Conservation (phyloP, 768 basidiomycete species). For the Scleroderma citrinum region DNA sequence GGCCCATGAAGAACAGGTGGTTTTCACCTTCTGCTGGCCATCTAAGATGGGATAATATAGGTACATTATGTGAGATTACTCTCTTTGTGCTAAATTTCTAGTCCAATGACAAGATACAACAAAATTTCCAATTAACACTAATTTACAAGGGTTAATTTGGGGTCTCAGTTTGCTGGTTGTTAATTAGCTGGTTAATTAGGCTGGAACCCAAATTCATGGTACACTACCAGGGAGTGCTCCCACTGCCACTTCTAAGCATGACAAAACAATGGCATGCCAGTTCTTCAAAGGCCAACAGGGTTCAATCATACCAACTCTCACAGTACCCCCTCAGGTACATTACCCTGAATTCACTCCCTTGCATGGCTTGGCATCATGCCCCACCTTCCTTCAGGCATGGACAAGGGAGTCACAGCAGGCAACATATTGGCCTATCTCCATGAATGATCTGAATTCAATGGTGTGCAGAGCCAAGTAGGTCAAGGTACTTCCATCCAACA, state of each 20-base stretch:
- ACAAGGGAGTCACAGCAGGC: constrained; percentile 42
- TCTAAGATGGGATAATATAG: no score
- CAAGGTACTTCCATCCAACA: constrained; percentile 28
- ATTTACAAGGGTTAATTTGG: no score
- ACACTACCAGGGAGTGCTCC: no score
- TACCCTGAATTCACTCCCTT: constrained; percentile 27
- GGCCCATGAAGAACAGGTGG: no score
- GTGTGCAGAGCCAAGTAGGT: constrained; percentile 18
- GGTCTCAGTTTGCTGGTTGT: no score
- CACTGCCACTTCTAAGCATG: constrained; percentile 50
- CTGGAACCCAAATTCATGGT: no score
- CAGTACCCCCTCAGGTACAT: constrained; percentile 26
- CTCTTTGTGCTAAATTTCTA: no score
- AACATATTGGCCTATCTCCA: constrained; percentile 30
- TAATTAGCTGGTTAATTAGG: no score
- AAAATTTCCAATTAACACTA: no score
- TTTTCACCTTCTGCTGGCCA: no score
- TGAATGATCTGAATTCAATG: constrained; percentile 58
- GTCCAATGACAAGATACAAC: no score
- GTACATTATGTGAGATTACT: no score
- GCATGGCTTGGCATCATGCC: constrained; percentile 19
- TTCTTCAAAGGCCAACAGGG: constrained; percentile 57
- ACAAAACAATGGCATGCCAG: constrained; percentile 69
- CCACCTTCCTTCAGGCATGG: constrained; percentile 50
- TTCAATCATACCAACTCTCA: constrained; percentile 30